Evolutionary conservation across 768 basidiomycete genomes (phyloP).

Genomic region (Lyophyllum semitale): DNA sequence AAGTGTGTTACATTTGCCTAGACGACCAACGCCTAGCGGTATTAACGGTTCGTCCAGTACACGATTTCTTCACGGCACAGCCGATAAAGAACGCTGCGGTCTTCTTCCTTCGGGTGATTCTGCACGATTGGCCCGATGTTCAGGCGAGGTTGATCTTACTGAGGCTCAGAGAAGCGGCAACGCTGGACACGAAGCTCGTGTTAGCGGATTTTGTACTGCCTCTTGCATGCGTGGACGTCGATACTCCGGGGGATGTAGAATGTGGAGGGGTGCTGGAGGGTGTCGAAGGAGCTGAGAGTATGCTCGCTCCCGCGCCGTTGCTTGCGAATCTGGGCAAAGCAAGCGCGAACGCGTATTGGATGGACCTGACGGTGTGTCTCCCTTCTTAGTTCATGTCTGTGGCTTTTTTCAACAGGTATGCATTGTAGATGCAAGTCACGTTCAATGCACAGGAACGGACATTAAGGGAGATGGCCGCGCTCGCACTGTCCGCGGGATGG

Average conservation of each 20-base stretch:
- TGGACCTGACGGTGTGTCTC: slow-evolving; percentile 63
- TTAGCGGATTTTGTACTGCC: slow-evolving; percentile 75
- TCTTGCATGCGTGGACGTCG: slow-evolving; percentile 63
- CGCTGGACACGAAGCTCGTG: slow-evolving; percentile 58
- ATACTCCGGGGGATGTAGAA: slow-evolving; percentile 20
- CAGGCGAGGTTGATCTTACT: slow-evolving; percentile 49
- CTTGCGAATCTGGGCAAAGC: slow-evolving; percentile 76
- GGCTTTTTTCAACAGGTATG: slow-evolving; percentile 1
- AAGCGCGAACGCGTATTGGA: slow-evolving; percentile 68
- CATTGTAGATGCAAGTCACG: slow-evolving; percentile 61
- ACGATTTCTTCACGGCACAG: slow-evolving; percentile 79
- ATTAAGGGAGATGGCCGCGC: slow-evolving; percentile 57
- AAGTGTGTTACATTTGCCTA: slow-evolving; percentile 30
- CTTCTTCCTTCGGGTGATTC: slow-evolving; percentile 68
- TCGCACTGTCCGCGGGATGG: slow-evolving; percentile 63
- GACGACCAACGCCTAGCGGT: neutral
- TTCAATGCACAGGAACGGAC: slow-evolving; percentile 76
- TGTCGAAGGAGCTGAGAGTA: slow-evolving; percentile 53
- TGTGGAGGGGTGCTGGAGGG: slow-evolving; percentile 31
- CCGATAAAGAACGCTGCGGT: slow-evolving; percentile 54
- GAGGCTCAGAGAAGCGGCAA: slow-evolving; percentile 45
- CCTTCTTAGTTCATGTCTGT: neutral
- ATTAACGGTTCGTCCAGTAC: slow-evolving; percentile 38
- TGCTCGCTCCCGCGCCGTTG: slow-evolving; percentile 61
- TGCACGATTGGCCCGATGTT: slow-evolving; percentile 80